Conservation (phyloP, 192 early-diverging fungal species). For the Paraglomus brasilianum region DNA sequence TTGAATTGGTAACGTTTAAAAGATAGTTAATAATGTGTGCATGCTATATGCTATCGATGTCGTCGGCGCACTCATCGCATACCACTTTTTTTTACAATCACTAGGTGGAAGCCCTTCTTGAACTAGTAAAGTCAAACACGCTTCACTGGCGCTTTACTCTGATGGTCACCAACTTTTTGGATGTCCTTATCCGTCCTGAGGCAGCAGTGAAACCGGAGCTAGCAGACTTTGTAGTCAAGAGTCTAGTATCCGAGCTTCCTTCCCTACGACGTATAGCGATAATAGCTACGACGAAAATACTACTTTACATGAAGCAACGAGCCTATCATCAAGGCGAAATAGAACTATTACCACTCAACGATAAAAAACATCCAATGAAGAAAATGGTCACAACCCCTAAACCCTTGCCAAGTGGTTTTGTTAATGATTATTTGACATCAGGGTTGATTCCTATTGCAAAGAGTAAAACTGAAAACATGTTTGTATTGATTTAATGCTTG, state of each 20-base stretch:
- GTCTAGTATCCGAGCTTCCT: constrained; percentile 70
- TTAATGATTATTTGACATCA: constrained; percentile 35
- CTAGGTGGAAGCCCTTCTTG: constrained; percentile 51
- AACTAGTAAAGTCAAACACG: constrained; percentile 54
- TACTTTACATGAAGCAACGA: constrained; percentile 73
- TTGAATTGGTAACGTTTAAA: constrained; percentile 26
- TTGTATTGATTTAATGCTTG: neutral
- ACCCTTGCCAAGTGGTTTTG: constrained; percentile 40
- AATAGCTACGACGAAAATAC: constrained; percentile 54
- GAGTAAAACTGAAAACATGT: constrained; percentile 36
- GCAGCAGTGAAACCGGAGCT: constrained; percentile 54
- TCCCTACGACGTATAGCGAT: constrained; percentile 69
- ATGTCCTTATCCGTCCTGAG: constrained; percentile 65
- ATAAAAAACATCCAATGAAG: constrained; percentile 46
- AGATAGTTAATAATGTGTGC: neutral
- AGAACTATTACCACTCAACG: constrained; percentile 43
- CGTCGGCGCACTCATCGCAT: neutral
- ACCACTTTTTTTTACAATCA: neutral
- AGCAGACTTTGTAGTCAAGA: constrained; percentile 55
- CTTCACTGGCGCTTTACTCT: constrained; percentile 83
- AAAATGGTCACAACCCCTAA: constrained; percentile 37
- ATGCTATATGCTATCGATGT: neutral
- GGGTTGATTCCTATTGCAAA: constrained; percentile 37
- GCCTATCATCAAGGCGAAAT: constrained; percentile 51
- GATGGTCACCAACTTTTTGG: constrained; percentile 80